phyloP scores from a whole-genome alignment of 2,329 filamentous ascomycete species.

The Immersiporthe knoxdaviesiana region DNA sequence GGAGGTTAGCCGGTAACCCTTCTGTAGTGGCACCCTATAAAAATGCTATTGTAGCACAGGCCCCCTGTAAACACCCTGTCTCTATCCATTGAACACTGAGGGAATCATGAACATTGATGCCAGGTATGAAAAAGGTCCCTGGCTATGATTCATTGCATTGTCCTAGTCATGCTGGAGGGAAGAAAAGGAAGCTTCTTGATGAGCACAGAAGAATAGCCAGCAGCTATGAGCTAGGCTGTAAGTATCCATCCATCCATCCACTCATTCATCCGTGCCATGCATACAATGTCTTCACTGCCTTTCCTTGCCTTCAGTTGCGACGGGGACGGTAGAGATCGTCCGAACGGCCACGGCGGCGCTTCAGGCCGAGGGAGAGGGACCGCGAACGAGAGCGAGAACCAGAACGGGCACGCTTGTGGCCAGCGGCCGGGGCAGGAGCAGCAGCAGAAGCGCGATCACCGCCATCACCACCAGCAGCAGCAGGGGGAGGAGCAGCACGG shows the following conservation, averaged over 20 bases:
- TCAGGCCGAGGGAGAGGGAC: background rate
- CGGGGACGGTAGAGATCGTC: background rate
- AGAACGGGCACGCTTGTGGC: background rate
- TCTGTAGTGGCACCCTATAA: too few species aligned
- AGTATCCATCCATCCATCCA: background rate
- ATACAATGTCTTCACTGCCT: too few species aligned
- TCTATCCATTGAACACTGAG: too few species aligned
- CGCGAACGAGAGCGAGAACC: background rate
- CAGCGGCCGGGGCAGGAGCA: background rate
- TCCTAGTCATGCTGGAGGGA: background rate
- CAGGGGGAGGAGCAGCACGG: background rate
- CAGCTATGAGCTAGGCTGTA: background rate
- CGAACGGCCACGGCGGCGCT: background rate
- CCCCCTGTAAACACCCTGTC: too few species aligned
- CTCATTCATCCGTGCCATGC: too few species aligned
- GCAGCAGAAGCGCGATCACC: background rate
- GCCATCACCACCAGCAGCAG: too few species aligned
- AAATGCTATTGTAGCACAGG: too few species aligned
- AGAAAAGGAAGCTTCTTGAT: background rate
- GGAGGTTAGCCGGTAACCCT: too few species aligned
- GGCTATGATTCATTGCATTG: background rate
- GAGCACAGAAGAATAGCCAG: background rate
- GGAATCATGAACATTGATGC: too few species aligned
- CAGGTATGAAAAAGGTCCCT: background rate
- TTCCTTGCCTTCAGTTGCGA: too few species aligned